These are phyloP conservation scores for Beauveria caledonica DNA, from an alignment of 2,329 filamentous ascomycete genomes.

Conservation along the genomic window DNA sequence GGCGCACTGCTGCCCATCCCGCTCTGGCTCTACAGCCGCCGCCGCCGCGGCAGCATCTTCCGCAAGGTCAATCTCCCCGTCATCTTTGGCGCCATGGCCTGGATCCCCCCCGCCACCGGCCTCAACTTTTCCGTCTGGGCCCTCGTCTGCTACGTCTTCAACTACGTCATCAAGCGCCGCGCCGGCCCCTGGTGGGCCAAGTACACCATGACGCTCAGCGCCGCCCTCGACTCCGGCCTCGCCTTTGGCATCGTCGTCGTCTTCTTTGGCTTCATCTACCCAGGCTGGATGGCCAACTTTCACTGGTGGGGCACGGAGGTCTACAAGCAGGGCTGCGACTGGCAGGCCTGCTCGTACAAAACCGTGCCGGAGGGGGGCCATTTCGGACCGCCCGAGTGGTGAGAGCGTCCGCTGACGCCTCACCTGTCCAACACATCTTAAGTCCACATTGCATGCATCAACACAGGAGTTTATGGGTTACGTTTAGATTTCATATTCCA, in stretches of 20 bases:
- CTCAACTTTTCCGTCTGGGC: slow-evolving; percentile 87
- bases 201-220: slow-evolving; percentile 83
- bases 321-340: slow-evolving; percentile 78
- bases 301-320: slow-evolving; percentile 86
- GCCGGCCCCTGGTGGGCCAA: slow-evolving; percentile 78
- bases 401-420: neutral
- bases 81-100: slow-evolving; percentile 71
- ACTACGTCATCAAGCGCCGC: slow-evolving; percentile 62
- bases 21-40: slow-evolving; percentile 62
- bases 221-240: slow-evolving; percentile 73
- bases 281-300: slow-evolving; percentile 63
- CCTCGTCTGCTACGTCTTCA: slow-evolving; percentile 78
- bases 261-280: slow-evolving; percentile 82
- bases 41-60: slow-evolving; percentile 52
- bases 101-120: slow-evolving; percentile 80
- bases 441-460: neutral
- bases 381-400: slow-evolving; percentile 60
- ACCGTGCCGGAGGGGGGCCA: slow-evolving; percentile 52
- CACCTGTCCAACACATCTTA: neutral
- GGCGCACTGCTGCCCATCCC: slow-evolving; percentile 67
- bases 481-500: neutral
- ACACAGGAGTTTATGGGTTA: neutral
- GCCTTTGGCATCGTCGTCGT: slow-evolving; percentile 77
- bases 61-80: slow-evolving; percentile 76
- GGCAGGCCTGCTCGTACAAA: slow-evolving; percentile 68